Percentiles rank a stretch among this genome's conserved stretches.
phyloP scores from a whole-genome alignment of 176 grass and related monocot species.

The Oryza glaberrima region DNA sequence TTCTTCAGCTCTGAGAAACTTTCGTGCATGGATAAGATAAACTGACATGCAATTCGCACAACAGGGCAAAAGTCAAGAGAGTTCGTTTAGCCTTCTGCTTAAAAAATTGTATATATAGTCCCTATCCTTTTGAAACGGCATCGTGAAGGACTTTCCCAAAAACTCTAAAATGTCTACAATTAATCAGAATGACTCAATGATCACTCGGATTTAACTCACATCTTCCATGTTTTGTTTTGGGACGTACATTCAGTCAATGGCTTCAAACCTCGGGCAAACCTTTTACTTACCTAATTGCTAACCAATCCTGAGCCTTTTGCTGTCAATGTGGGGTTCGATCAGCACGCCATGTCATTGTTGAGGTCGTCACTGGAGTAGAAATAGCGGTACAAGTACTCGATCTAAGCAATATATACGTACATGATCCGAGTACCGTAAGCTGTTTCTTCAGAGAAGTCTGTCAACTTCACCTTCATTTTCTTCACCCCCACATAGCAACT shows the following conservation, averaged over 20 bases:
- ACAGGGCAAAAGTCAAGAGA: constrained; percentile 36
- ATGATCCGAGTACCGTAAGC: not conserved
- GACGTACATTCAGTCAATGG: constrained; percentile 29
- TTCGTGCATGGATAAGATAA: not conserved
- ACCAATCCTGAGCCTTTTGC: constrained; percentile 17
- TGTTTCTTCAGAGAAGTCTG: not conserved
- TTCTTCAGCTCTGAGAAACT: not conserved
- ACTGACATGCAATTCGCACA: not conserved
- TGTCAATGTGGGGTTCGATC: constrained; percentile 27
- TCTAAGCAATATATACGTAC: constrained; percentile 31
- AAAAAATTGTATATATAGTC: not conserved
- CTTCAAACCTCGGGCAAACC: constrained; percentile 53
- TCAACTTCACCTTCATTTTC: constrained; percentile 11
- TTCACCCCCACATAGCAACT: constrained; percentile 25
- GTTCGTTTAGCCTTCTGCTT: constrained; percentile 46
- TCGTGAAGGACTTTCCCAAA: not conserved
- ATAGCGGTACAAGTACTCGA: not conserved
- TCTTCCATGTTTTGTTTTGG: not conserved
- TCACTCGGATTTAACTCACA: constrained; percentile 30
- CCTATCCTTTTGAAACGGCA: constrained; percentile 31
- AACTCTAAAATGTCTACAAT: constrained; percentile 13
- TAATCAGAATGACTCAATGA: constrained; percentile 39
- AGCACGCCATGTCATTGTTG: constrained; percentile 33
- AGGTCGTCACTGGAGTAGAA: constrained; percentile 11
- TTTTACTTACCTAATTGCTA: constrained; percentile 42